phyloP scores from a whole-genome alignment of 2,329 filamentous ascomycete species.

The Coniochaeta hoffmannii region DNA sequence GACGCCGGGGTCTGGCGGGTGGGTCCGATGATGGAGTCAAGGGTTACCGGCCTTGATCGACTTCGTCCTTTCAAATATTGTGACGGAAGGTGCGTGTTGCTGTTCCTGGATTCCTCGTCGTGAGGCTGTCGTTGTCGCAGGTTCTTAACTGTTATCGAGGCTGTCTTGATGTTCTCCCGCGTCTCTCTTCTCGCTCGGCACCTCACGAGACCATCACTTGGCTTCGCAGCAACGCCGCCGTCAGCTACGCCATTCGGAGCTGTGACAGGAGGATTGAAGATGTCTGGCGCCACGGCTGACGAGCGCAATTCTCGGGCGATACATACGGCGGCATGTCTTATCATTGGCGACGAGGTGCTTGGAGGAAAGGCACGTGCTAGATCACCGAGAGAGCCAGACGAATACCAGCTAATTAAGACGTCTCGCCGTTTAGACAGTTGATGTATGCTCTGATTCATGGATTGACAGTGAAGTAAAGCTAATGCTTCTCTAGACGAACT shows the following conservation, averaged over 20 bases:
- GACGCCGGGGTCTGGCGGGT: not conserved
- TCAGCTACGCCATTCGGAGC: conserved; percentile 8
- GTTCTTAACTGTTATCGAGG: not conserved
- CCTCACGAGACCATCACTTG: conserved; percentile 45
- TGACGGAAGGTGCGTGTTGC: no score
- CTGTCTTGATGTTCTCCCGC: conserved; percentile 63
- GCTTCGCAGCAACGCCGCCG: conserved; percentile 31
- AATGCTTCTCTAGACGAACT: conserved; percentile 45
- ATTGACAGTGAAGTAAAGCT: not conserved
- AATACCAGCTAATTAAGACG: not conserved
- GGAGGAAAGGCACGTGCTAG: conserved; percentile 70
- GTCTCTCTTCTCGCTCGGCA: conserved; percentile 68
- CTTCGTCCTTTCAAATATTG: not conserved
- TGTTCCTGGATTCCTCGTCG: no score
- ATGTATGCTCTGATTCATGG: conserved; percentile 3
- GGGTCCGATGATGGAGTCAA: conserved; percentile 1
- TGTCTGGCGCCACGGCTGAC: conserved; percentile 38
- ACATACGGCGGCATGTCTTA: conserved; percentile 82
- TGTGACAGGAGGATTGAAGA: conserved; percentile 26
- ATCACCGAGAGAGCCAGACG: not conserved
- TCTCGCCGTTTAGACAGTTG: conserved; percentile 2
- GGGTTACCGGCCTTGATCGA: not conserved
- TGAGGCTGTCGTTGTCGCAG: no score
- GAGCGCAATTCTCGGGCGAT: conserved; percentile 61
- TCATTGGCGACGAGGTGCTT: conserved; percentile 96